phyloP scores from a whole-genome alignment of 139 green algal species.

The Chlorella sorokiniana region DNA sequence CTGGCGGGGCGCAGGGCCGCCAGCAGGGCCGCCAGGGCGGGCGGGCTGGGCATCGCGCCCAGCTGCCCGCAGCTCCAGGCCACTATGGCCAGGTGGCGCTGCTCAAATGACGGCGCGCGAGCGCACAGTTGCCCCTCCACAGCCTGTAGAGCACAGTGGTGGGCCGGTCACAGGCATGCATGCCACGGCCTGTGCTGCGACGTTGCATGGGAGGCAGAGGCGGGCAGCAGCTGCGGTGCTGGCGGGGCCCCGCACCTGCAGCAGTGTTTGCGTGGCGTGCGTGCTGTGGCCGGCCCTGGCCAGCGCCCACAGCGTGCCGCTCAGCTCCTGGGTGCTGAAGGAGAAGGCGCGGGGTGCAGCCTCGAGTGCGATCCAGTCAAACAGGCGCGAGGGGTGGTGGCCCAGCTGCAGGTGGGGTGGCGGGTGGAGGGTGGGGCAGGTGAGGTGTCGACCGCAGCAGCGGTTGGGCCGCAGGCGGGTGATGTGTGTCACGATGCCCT shows the following conservation, averaged over 20 bases:
- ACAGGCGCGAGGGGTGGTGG: background rate
- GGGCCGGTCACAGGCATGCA: background rate
- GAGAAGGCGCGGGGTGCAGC: constrained; percentile 6
- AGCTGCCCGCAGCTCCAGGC: constrained; percentile 21
- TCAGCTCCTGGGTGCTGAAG: constrained; percentile 34
- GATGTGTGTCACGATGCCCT: too few relatives aligned
- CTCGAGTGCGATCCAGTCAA: constrained; percentile 6
- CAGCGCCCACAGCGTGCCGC: constrained; percentile 41
- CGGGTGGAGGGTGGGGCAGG: background rate
- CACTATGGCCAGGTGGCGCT: constrained; percentile 20
- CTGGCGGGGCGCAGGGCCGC: background rate
- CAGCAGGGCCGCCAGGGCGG: background rate
- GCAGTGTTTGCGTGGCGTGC: background rate
- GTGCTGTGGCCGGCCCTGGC: background rate
- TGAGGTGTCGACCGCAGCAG: too few relatives aligned
- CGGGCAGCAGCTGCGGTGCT: background rate
- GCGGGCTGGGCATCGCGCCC: background rate
- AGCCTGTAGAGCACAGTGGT: background rate
- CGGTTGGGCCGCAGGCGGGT: too few relatives aligned
- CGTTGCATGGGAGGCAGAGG: background rate
- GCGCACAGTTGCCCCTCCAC: constrained; percentile 7
- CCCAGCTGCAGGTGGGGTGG: constrained; percentile 1
- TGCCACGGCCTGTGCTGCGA: background rate
- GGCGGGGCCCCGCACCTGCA: background rate
- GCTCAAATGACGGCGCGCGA: background rate